phyloP scores from a whole-genome alignment of 2,329 filamentous ascomycete genomes.

The Aspergillus cejpii region DNA sequence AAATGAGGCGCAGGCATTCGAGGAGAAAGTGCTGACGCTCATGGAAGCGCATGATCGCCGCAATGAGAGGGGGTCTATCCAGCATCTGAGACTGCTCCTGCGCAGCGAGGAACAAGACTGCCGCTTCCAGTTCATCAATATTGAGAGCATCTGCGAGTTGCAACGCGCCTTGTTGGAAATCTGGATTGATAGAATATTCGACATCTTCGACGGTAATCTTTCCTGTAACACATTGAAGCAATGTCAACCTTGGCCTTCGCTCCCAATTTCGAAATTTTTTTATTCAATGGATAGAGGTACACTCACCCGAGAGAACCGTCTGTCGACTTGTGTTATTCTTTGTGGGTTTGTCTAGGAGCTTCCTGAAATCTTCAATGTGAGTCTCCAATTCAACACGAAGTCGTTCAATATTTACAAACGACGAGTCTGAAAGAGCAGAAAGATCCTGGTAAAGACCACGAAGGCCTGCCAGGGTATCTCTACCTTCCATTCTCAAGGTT shows the following conservation, averaged over 20 bases:
- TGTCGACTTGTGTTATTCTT: constrained; percentile 71
- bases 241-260: constrained; percentile 14
- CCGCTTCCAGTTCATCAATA: constrained; percentile 81
- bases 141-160: constrained; percentile 82
- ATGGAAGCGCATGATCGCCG: constrained; percentile 81
- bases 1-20: constrained; percentile 72
- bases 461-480: constrained; percentile 67
- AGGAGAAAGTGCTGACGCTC: constrained; percentile 75
- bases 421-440: constrained; percentile 64
- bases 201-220: constrained; percentile 66
- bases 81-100: constrained; percentile 61
- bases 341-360: constrained; percentile 65
- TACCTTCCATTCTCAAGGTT: constrained; percentile 57
- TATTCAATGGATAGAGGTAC: neutral
- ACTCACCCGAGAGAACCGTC: constrained; percentile 59
- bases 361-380: constrained; percentile 60
- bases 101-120: constrained; percentile 66
- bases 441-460: constrained; percentile 83
- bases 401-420: constrained; percentile 63
- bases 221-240: constrained; percentile 45
- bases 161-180: constrained; percentile 76
- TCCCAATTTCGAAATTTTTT: neutral
- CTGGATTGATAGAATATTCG: constrained; percentile 74
- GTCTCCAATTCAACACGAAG: constrained; percentile 59
- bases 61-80: constrained; percentile 67